phyloP scores from a whole-genome alignment of 768 basidiomycete genomes.

The Trametes meyenii region DNA sequence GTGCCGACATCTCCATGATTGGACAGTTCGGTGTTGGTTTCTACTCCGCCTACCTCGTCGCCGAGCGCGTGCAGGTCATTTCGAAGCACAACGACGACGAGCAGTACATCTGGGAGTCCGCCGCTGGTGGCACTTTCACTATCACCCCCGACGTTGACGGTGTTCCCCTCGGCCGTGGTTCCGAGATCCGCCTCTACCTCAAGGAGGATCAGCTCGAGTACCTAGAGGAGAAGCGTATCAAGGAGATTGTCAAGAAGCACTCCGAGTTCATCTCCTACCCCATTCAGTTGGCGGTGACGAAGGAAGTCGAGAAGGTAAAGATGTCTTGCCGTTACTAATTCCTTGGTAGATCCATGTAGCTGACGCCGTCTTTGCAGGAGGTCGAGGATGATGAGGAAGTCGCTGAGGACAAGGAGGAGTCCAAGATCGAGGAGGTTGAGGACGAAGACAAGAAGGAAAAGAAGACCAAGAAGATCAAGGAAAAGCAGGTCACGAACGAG shows the following conservation, averaged over 20 bases:
- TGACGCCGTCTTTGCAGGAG: constrained; percentile 53
- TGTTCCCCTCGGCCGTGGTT: constrained; percentile 90
- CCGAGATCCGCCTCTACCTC: constrained; percentile 87
- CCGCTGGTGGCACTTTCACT: constrained; percentile 98
- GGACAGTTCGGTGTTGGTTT: constrained; percentile 99
- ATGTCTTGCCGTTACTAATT: neutral
- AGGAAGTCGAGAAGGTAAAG: constrained; percentile 97
- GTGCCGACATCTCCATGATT: constrained; percentile 94
- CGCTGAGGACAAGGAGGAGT: constrained; percentile 81
- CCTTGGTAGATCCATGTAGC: neutral
- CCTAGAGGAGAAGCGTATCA: constrained; percentile 98
- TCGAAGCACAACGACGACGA: constrained; percentile 99
- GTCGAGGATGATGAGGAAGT: constrained; percentile 81
- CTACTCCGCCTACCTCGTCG: constrained; percentile 99
- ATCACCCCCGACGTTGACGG: constrained; percentile 93
- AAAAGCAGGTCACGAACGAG: constrained; percentile 85
- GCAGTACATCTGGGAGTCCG: constrained; percentile 99
- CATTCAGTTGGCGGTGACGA: constrained; percentile 96
- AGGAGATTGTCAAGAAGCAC: constrained; percentile 99
- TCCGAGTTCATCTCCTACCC: constrained; percentile 99
- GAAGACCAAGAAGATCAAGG: constrained; percentile 85
- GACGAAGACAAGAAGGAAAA: constrained; percentile 72
- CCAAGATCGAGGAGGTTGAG: constrained; percentile 71
- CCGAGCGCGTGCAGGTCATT: constrained; percentile 97
- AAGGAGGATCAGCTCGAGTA: constrained; percentile 99